Percentiles rank a stretch among this genome's conserved stretches.
Evolutionary conservation across 495 filamentous ascomycete species (phyloP).

Genomic region (Aspergillus nidulans): DNA sequence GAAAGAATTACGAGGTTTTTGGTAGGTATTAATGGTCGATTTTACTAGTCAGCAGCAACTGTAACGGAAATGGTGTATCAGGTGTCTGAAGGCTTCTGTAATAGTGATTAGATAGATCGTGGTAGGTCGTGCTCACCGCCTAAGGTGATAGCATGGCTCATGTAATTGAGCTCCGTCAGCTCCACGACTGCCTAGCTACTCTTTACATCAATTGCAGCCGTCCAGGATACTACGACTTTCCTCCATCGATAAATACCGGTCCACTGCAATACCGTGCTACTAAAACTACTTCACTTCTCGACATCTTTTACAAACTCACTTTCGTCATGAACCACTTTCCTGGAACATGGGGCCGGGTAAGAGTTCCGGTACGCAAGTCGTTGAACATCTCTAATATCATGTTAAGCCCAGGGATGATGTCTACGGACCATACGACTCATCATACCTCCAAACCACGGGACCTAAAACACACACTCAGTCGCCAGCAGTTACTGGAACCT

Average conservation of each 20-base stretch:
- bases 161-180: conserved; percentile 39
- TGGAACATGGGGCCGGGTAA: conserved; percentile 94
- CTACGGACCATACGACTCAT: conserved; percentile 86
- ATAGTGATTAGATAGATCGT: not conserved
- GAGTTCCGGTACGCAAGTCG: conserved; percentile 20
- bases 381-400: conserved; percentile 25
- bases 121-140: conserved; percentile 11
- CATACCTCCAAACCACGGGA: conserved; percentile 66
- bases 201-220: not conserved
- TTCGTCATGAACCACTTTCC: conserved; percentile 86
- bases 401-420: conserved; percentile 86
- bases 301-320: no score
- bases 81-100: no score
- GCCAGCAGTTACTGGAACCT: conserved; percentile 93
- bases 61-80: not conserved
- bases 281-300: not conserved
- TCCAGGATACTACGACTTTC: not conserved
- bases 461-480: conserved; percentile 84
- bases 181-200: conserved; percentile 32
- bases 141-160: conserved; percentile 18
- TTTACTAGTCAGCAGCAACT: not conserved
- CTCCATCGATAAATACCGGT: not conserved
- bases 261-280: no score
- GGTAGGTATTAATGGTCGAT: no score
- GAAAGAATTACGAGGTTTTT: no score